These are phyloP conservation scores for Vanrija pseudolonga DNA, from an alignment of 1,284 basidiomycete species.

Conservation along the genomic window DNA sequence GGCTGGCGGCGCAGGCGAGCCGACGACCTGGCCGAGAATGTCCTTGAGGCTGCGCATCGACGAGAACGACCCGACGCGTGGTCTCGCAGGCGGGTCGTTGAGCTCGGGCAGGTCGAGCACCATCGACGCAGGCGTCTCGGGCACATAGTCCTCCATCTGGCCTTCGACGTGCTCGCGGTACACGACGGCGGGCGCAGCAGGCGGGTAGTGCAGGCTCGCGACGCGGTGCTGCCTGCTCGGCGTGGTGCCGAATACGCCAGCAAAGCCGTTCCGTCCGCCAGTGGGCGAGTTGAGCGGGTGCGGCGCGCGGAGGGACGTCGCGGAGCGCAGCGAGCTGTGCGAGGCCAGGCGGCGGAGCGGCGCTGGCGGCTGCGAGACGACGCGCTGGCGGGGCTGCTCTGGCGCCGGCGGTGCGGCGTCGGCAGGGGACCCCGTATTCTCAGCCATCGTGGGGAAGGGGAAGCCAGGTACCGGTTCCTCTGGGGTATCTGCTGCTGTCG, in stretches of 20 bases:
- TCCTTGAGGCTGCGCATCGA: slow-evolving; percentile 22
- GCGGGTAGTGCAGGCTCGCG: slow-evolving; percentile 41
- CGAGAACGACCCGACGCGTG: slow-evolving; percentile 20
- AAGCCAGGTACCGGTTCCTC: neutral
- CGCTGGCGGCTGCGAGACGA: neutral
- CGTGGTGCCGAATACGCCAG: slow-evolving; percentile 5
- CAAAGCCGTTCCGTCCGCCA: slow-evolving; percentile 9
- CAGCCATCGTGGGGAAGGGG: slow-evolving; percentile 8
- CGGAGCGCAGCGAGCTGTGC: slow-evolving; percentile 38
- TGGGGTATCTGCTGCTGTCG: neutral
- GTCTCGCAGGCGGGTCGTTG: slow-evolving; percentile 4
- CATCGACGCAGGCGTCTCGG: neutral
- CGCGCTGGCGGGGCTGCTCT: neutral
- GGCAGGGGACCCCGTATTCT: too few species aligned
- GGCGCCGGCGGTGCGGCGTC: neutral
- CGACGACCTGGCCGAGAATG: slow-evolving; percentile 1
- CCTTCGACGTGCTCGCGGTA: slow-evolving; percentile 35
- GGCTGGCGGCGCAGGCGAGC: neutral
- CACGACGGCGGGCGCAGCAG: slow-evolving; percentile 40
- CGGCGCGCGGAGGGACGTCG: slow-evolving; percentile 41
- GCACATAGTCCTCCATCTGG: slow-evolving; percentile 28
- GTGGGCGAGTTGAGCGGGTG: slow-evolving; percentile 46
- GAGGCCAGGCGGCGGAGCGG: slow-evolving; percentile 10
- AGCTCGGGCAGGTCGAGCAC: slow-evolving; percentile 4
- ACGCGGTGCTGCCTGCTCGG: slow-evolving; percentile 23